Base-by-base conservation (phyloP, 768 basidiomycete genomes). In the Kwoniella europaea region DNA sequence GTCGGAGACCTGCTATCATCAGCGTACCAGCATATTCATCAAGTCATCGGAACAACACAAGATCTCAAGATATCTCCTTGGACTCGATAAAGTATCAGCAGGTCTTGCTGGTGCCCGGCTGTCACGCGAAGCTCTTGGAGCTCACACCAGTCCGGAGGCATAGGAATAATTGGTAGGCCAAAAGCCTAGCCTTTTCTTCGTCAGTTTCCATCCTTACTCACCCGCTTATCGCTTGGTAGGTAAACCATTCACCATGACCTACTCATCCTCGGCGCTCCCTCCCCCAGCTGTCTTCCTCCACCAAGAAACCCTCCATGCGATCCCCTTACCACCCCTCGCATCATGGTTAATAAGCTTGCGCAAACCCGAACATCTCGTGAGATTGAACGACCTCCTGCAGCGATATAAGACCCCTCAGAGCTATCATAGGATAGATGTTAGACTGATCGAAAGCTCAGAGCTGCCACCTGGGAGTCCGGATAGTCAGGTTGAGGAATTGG, bases 381-480 rank as follows among this genome's bases (percentile, higher is more conserved):
- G 72, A 68, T 71, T 79, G 4, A 65, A 79, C 41, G 77, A 79
- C 44, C 71, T 79, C 1, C 66, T 79, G 18, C 71, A 74, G 13
- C 43, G 75, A 27, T 79, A 71, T 44, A 61, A 72, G 13, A 79
- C 77, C 24, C 77, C 77, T 6, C 73, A 71, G 53, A 69, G 69
- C 18, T 79, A 79, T 68, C 77, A 79, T 62, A 54, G 77, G 4
- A 63, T 79, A 16, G 77, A 79, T 68, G 74, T 76, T 12, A 53
- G 77, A 15, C 18, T 71, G 16, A 71, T 79, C 15, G 66, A 71
- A 5, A 79, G 77, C 63, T 71, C 68, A 3, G 77, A 79, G 63
- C 24, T 79, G 42, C 77, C 77, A 24, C 61, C 60, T 16, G 63
- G 63, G 29, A 65, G 50, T 60, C 72, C 72, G 7, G 60, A 63